Percentiles rank a stretch among this genome's conserved stretches.
These are phyloP conservation scores for Mycosphaerella sp. DNA, from an alignment of 2,329 filamentous ascomycete genomes.

Conservation along the genomic window DNA sequence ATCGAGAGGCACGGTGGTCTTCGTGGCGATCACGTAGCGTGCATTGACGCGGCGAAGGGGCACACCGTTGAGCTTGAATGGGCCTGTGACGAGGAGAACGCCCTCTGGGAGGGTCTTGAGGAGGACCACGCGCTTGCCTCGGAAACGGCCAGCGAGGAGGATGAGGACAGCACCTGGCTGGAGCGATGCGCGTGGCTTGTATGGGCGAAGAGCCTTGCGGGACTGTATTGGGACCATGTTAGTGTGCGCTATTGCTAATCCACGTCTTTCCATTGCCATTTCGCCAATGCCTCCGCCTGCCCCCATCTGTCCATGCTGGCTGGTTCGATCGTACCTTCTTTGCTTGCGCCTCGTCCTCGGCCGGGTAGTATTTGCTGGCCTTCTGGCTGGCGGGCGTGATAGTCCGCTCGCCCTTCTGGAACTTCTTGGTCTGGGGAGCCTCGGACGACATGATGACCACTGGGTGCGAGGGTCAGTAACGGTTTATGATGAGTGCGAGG, in stretches of 20 bases:
- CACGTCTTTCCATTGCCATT: neutral
- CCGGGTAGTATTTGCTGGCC: slow-evolving; percentile 99
- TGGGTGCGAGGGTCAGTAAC: slow-evolving; percentile 10
- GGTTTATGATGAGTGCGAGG: neutral
- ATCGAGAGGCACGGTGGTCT: slow-evolving; percentile 73
- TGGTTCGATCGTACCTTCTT: slow-evolving; percentile 72
- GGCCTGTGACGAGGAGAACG: slow-evolving; percentile 97
- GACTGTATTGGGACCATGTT: slow-evolving; percentile 51
- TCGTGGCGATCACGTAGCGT: slow-evolving; percentile 89
- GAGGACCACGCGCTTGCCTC: slow-evolving; percentile 98
- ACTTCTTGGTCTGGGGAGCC: slow-evolving; percentile 70
- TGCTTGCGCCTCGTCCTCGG: slow-evolving; percentile 78
- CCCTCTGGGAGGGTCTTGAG: slow-evolving; percentile 97
- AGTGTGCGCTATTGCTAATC: slow-evolving; percentile 13
- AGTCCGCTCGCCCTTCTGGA: slow-evolving; percentile 91
- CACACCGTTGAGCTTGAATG: slow-evolving; percentile 99
- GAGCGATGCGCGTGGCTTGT: slow-evolving; percentile 81
- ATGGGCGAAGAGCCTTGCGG: slow-evolving; percentile 87
- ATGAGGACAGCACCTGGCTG: slow-evolving; percentile 95
- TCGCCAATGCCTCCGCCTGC: neutral
- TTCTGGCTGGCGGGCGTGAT: slow-evolving; percentile 82
- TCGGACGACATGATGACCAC: slow-evolving; percentile 30
- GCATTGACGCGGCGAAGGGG: slow-evolving; percentile 90
- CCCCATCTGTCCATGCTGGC: neutral
- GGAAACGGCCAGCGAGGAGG: slow-evolving; percentile 98